A percentile compares a stretch with the other conserved stretches of the same genome.
phyloP scores from a whole-genome alignment of 2,329 filamentous ascomycete species.

The Phialophora expanda region DNA sequence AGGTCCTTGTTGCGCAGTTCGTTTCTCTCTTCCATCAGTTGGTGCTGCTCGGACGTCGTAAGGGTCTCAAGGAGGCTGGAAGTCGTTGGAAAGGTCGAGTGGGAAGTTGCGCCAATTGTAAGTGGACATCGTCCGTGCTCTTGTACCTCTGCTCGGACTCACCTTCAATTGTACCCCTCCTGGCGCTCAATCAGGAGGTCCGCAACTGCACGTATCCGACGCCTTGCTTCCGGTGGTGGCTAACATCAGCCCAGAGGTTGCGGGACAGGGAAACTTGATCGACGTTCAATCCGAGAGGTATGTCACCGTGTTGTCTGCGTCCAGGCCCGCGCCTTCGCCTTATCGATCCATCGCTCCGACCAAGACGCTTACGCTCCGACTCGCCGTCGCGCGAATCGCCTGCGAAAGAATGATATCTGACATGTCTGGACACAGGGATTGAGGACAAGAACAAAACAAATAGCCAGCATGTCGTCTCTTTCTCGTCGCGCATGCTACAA shows the following conservation, averaged over 20 bases:
- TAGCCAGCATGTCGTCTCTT: constrained; percentile 71
- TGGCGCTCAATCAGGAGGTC: constrained; percentile 12
- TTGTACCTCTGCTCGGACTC: constrained; percentile 15
- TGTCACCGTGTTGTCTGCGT: constrained; percentile 5
- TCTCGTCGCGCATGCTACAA: constrained; percentile 83
- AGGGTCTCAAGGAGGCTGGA: constrained; percentile 37
- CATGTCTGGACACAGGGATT: constrained; percentile 13
- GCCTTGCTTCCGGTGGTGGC: constrained; percentile 18
- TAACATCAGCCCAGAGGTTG: constrained; percentile 31
- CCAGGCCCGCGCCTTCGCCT: constrained; percentile 11
- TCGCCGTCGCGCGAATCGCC: constrained; percentile 6
- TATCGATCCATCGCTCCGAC: constrained; percentile 3
- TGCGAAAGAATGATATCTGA: constrained; percentile 24
- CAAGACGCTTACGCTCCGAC: not conserved
- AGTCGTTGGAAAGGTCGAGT: constrained; percentile 39
- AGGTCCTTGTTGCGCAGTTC: constrained; percentile 21
- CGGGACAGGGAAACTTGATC: constrained; percentile 30
- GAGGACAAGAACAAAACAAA: constrained; percentile 20
- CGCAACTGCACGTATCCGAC: constrained; percentile 33
- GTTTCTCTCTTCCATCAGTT: constrained; percentile 27
- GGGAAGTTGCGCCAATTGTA: constrained; percentile 38
- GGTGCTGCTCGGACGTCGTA: constrained; percentile 34
- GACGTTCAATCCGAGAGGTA: constrained; percentile 31
- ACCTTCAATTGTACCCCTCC: constrained; percentile 17
- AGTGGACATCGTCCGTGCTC: constrained; percentile 15